Conservation (phyloP, 345 rosid genomes). For the Eucalyptus fibrosa region DNA sequence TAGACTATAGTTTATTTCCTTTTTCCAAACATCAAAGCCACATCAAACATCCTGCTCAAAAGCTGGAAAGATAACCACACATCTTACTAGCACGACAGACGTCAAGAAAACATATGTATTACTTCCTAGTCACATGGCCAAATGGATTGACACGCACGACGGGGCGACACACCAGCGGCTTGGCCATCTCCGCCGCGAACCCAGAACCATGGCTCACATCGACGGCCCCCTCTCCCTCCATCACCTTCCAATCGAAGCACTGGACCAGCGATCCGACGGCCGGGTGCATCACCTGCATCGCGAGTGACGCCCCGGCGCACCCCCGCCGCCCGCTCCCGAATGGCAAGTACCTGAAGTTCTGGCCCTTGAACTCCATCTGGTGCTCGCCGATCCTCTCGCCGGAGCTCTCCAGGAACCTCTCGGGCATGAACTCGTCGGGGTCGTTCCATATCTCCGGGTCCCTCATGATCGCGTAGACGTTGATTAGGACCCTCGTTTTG, state of each 20-base stretch:
- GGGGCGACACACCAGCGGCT: conserved; percentile 31
- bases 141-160: conserved; percentile 8
- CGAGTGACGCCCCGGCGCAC: conserved; percentile 7
- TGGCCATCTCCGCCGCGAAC: conserved; percentile 29
- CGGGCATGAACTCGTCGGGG: conserved; percentile 15
- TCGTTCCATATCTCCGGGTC: conserved; percentile 12
- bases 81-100: not conserved
- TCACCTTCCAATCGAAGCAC: conserved; percentile 34
- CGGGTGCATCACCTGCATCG: conserved; percentile 7
- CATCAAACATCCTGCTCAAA: not conserved
- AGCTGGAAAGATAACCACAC: not conserved
- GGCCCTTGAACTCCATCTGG: conserved; percentile 1
- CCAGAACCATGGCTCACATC: conserved; percentile 5
- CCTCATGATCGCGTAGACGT: conserved; percentile 23
- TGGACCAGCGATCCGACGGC: conserved; percentile 22
- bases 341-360: conserved; percentile 17
- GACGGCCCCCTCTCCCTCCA: not conserved
- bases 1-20: not conserved
- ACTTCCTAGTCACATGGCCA: not conserved
- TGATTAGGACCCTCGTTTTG: conserved; percentile 13
- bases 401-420: conserved; percentile 18
- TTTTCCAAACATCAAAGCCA: not conserved
- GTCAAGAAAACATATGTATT: not conserved
- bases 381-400: not conserved
- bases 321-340: conserved; percentile 36